Evolutionary conservation across 164 flowering plant genomes (phyloP), one percentile per base, ranked within the genome.

Genomic region (Magnolia sinica): DNA sequence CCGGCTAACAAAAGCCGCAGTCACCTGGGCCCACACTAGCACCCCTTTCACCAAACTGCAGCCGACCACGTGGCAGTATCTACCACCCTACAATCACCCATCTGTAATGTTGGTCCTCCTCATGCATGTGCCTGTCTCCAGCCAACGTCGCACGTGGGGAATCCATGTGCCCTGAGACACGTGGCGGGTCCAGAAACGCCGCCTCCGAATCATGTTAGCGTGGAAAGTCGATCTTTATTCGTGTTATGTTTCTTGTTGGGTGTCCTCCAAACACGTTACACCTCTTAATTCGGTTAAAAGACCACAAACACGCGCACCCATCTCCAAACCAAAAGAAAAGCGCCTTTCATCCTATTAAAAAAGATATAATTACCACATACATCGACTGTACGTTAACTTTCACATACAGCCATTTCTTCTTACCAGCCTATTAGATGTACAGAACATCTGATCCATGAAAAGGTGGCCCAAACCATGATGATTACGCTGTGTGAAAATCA

Each of bases 241-340:
- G 68, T 76, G 45, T 50, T 49, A 51, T 80, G 82, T 80, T 73
- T 73, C 82, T 76, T 80, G 82, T 72, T 69, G 82, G 82, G 82
- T 80, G 49, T 76, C 76, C 71, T 20, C 51, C 77, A 24, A 63
- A 76, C 79, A 76, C 50, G 20, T 18, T 50, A 11, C 70, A 49
- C 22, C 31, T 78, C 58, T 52, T n/a, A 61, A 37, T 55, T 31
- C 68, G 55, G 24, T 16, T 16, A 13, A 49, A 37, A 51, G 14
- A 18, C 29, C 7, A 16, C 61, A 27, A 18, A 55, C 13, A 55
- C 19, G 20, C 18, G 14, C 29, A 37, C n/a, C 22, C 3, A 63
- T 0, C 65, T 22, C 22, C 19, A n/a, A 63, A 63, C 8, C n/a
- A 66, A 66, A 23, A 24, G 37, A 66, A 66, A 66, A 27, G 45